phyloP scores from a whole-genome alignment of 1,284 basidiomycete genomes.

The Rhodotorula sp. region DNA sequence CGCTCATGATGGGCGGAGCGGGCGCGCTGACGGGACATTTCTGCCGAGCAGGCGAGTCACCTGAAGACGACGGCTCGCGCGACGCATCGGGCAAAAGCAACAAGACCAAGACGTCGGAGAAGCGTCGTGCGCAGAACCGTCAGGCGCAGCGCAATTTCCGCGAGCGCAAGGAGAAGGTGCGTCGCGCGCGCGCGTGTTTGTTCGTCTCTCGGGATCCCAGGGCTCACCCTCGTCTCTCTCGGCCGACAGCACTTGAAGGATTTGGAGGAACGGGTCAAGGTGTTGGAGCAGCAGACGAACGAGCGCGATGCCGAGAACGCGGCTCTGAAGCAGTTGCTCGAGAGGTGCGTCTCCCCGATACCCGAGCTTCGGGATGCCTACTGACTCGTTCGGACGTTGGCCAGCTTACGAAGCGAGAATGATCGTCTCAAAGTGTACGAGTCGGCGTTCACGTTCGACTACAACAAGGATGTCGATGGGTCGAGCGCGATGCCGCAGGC shows the following conservation, averaged over 20 bases:
- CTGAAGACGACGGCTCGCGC: conserved; percentile 5
- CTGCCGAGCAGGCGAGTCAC: conserved; percentile 15
- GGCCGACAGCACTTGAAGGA: conserved; percentile 37
- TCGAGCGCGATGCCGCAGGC: conserved; percentile 33
- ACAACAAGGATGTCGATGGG: conserved; percentile 29
- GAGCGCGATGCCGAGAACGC: conserved; percentile 36
- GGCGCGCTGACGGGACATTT: neutral
- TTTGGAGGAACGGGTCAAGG: conserved; percentile 40
- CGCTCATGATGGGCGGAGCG: neutral
- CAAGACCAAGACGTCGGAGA: conserved; percentile 34
- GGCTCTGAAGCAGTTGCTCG: conserved; percentile 38
- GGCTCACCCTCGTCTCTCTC: neutral
- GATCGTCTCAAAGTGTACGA: conserved; percentile 38
- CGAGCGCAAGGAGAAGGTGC: conserved; percentile 43
- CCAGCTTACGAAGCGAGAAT: conserved; percentile 31
- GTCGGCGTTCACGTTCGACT: conserved; percentile 34
- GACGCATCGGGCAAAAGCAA: conserved; percentile 10
- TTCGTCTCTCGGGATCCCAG: too few relatives aligned
- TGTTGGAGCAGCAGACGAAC: conserved; percentile 32
- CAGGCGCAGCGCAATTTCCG: conserved; percentile 43
- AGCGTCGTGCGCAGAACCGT: conserved; percentile 38
- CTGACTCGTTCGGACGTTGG: neutral
- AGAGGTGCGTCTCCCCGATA: conserved; percentile 14
- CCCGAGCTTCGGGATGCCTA: neutral
- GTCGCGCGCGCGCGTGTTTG: neutral